Evolutionary conservation across 2,329 filamentous ascomycete species (phyloP), one percentile per base, ranked within the genome.

Genomic region (Diaporthe batatas): DNA sequence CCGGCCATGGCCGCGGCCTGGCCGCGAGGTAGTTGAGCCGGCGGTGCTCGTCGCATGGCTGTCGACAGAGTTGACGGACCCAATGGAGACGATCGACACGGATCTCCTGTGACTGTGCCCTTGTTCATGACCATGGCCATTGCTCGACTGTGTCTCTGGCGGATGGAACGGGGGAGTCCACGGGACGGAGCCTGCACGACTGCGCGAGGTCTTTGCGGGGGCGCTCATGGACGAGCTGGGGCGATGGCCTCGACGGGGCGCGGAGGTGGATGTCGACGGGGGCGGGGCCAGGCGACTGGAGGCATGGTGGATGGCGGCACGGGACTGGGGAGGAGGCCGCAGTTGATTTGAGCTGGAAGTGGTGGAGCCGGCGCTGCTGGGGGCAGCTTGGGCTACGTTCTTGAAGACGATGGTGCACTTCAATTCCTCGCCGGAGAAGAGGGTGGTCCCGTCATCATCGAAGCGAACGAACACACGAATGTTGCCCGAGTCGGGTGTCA

Each of bases 351-450:
- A 53, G 64, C 77, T 75, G 76, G 76, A 72, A 77, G 74, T 71
- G 80, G 70, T 68, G 75, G 55, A 73, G 75, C 23, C 71, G 34
- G 68, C 68, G 68, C 71, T 71, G 58, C 70, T 75, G 23, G 75
- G 70, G 82, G 76, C 67, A 51, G 83, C 84, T 65, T 88, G 80
- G 54, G 90, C 88, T 75, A 95, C 89, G 81, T 99, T 99, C 84
- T 93, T 96, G 85, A 99, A 99, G 67, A 94, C 98, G 82, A 99
- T 97, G 77, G 92, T 95, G 84, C 96, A 98, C 84, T 95, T 94
- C 80, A 98, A 90, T 80, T 98, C 93, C 86, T 99, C 96, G 83
- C 96, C 96, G 72, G 96, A 94, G 84, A 98, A 99, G 79, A 99
- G 94, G 65, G 70, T 70, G 71, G 71, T 69, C 75, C 94, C 95